Conservation (phyloP, 108 stramenopile species). For the Nannochloropsis oceanica region DNA sequence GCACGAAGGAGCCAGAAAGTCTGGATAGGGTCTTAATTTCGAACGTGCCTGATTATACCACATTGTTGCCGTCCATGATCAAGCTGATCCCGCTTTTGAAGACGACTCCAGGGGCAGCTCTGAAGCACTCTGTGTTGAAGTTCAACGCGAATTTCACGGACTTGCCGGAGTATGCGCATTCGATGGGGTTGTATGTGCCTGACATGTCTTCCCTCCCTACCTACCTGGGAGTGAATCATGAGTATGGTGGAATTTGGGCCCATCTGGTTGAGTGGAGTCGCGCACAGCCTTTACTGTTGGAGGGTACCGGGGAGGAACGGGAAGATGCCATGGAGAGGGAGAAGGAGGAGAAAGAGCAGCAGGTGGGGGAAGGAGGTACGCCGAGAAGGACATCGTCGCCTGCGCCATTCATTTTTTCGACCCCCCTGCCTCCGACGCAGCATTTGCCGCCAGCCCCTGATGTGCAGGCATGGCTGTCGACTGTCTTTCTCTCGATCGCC, state of each 20-base stretch:
- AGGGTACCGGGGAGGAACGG: not conserved
- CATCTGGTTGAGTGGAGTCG: not conserved
- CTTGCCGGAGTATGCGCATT: not conserved
- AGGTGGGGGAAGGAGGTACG: not conserved
- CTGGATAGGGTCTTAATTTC: not conserved
- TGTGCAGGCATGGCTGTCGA: not conserved
- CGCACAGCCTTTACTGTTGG: not conserved
- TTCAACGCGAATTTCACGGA: not conserved
- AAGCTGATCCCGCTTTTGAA: not conserved
- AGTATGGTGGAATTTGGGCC: not conserved
- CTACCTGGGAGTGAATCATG: not conserved
- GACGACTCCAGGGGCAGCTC: not conserved
- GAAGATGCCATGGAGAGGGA: not conserved
- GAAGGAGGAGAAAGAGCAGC: too few relatives aligned
- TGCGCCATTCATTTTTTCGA: not conserved
- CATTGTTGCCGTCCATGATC: not conserved
- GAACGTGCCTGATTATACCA: not conserved
- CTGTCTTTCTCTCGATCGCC: not conserved
- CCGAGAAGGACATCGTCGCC: not conserved
- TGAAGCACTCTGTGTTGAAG: not conserved
- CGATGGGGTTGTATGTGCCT: not conserved
- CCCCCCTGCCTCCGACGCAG: not conserved
- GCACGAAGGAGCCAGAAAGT: not conserved
- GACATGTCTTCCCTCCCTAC: not conserved
- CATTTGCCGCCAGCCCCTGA: not conserved